Evolutionary conservation across 345 rosid genomes (phyloP).

Genomic region (Psidium guajava): DNA sequence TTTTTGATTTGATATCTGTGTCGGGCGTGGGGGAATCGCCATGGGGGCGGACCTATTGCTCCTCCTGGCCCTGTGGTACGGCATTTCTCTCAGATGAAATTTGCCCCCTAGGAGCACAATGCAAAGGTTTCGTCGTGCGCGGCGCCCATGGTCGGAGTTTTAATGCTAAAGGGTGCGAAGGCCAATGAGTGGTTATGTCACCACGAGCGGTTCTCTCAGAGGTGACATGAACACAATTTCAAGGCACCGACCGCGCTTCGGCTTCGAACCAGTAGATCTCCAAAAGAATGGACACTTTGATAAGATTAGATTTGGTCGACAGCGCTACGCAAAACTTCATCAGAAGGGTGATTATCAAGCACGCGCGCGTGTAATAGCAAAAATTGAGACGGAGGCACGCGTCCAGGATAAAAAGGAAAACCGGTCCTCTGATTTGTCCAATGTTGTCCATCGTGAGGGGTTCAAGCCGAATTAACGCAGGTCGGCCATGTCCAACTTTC

Average conservation of each 20-base stretch:
- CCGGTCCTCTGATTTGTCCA: background rate
- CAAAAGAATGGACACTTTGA: background rate
- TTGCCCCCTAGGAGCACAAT: too few relatives aligned
- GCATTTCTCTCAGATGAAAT: too few relatives aligned
- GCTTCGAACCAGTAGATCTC: background rate
- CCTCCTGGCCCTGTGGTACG: background rate
- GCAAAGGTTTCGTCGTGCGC: too few relatives aligned
- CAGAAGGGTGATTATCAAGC: background rate
- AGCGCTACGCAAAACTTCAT: background rate
- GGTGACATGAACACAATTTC: background rate
- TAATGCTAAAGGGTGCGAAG: background rate
- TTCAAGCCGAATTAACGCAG: background rate
- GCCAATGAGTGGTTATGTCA: background rate
- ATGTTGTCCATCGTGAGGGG: background rate
- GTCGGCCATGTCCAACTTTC: background rate
- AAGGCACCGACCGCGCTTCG: background rate
- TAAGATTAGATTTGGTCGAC: background rate
- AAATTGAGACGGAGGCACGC: background rate
- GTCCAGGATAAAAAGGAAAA: background rate
- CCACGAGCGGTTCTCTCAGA: background rate
- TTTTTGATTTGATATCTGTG: too few relatives aligned
- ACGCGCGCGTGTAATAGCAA: background rate
- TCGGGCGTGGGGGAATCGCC: background rate
- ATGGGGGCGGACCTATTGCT: background rate
- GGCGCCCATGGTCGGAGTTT: background rate